These are phyloP conservation scores for Aspergillus sojae DNA, from an alignment of 2,329 filamentous ascomycete species.

Conservation along the genomic window DNA sequence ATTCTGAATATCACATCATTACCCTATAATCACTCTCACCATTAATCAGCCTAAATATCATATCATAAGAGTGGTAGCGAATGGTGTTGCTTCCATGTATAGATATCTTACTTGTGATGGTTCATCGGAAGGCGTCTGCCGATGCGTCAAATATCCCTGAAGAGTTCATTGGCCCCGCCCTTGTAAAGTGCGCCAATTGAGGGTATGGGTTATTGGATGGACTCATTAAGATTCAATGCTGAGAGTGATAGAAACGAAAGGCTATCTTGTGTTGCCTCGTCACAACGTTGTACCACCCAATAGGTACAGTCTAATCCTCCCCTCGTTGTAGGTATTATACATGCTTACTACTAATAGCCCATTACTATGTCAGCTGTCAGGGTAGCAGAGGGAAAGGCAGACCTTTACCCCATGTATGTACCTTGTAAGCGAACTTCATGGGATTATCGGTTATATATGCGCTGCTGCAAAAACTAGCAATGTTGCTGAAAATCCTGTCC, in stretches of 20 bases:
- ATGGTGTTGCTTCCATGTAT: background rate
- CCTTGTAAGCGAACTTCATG: background rate
- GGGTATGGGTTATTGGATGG: background rate
- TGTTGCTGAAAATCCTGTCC: background rate
- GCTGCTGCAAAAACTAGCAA: background rate
- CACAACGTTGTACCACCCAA: background rate
- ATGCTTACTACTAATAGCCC: background rate
- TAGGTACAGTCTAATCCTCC: background rate
- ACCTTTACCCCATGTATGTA: background rate
- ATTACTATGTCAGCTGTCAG: background rate
- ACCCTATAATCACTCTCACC: too few species aligned
- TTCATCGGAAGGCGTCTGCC: background rate
- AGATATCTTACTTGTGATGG: background rate
- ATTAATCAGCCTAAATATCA: background rate
- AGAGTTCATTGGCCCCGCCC: background rate
- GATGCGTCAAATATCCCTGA: background rate
- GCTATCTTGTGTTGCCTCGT: background rate
- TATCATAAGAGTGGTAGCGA: background rate
- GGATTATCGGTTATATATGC: background rate
- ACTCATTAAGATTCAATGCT: background rate
- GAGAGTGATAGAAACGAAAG: background rate
- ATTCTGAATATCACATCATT: too few species aligned
- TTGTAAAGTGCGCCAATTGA: background rate
- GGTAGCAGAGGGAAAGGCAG: background rate
- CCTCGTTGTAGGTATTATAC: background rate